Base-by-base conservation (phyloP, 2,329 filamentous ascomycete species). In the Penicillium brevicompactum region DNA sequence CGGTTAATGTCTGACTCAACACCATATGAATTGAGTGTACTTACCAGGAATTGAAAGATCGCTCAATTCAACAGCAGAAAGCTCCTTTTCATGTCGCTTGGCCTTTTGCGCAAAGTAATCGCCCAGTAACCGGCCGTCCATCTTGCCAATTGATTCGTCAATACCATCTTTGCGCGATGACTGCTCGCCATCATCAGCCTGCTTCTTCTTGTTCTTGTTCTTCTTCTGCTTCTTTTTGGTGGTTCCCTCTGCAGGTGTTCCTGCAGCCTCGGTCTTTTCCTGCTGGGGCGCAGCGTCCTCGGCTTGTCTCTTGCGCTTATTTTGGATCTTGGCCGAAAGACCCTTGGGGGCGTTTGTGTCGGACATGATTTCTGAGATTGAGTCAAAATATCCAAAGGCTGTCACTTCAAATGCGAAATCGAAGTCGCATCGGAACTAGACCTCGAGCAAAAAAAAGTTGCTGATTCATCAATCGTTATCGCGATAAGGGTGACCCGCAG, bases 101-200 rank as follows among this genome's bases (percentile, higher is more conserved):
- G 90, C 88, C 69, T 89, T 85, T 69, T 94, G 88, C 6, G 89
- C 89, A 58, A 97, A 80, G 71, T 96, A 87, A 71, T 97, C 93
- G 1, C 92, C 90, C 45, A 97, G 78, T 41, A 97, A 80, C 62
- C 87, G 85, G 57, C 85, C 87, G 72, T 96, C 91, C 87, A 97
- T 92, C 57, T 86, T 84, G 43, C 86, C 84, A 70, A 97, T 90
- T 3, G 89, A 84, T 61, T 85, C 86, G 75, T 97, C 96, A 62
- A 97, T 78, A 6, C 88, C 87, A 32, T 87, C 84, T 65, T 91
- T 85, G 42, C 85, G 60, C 46, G 69, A 71, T 42, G 61, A 63
- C 18, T 67, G 69, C 40, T 60, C 61, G 46, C 66, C 63, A 10
- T 70, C 61, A 34, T 70, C 61, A 2, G 57, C 51, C 22, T 67